phyloP scores from a whole-genome alignment of 441 rosid genomes.

The Pelargonium citronellum region DNA sequence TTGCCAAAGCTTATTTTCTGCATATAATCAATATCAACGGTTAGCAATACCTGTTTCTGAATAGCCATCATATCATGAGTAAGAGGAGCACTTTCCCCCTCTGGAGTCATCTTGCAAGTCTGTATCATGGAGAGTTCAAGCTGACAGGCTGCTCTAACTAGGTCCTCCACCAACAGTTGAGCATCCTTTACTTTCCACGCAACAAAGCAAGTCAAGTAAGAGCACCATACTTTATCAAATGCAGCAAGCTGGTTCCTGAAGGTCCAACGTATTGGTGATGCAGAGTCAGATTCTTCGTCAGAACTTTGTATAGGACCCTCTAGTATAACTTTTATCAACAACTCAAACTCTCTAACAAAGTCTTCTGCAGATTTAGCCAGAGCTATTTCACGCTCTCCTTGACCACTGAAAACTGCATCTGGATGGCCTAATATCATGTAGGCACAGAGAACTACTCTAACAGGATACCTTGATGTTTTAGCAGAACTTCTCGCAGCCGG shows the following conservation, averaged over 20 bases:
- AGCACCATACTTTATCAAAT: conserved; percentile 84
- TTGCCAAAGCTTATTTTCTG: no score
- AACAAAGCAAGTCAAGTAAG: conserved; percentile 72
- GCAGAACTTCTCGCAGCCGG: conserved; percentile 29
- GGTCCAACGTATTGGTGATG: conserved; percentile 44
- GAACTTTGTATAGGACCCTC: conserved; percentile 62
- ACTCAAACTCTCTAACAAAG: conserved; percentile 61
- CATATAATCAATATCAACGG: conserved; percentile 3
- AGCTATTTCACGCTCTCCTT: conserved; percentile 74
- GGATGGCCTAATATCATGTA: conserved; percentile 93
- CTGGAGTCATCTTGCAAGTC: conserved; percentile 62
- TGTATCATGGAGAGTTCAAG: conserved; percentile 97
- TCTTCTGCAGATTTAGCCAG: conserved; percentile 59
- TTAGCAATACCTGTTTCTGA: conserved; percentile 53
- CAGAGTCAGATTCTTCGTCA: conserved; percentile 42
- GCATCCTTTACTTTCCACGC: conserved; percentile 98
- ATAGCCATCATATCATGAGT: conserved; percentile 86
- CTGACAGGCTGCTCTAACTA: conserved; percentile 96
- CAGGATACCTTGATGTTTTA: conserved; percentile 66
- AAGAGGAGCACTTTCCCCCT: conserved; percentile 50
- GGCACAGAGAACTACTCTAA: conserved; percentile 78
- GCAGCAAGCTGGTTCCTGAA: conserved; percentile 67
- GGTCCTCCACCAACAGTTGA: conserved; percentile 68
- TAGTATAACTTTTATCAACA: conserved; percentile 57
- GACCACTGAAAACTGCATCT: conserved; percentile 84